Evolutionary conservation across 805 yeast species (phyloP), one percentile per base, ranked within the genome.

Genomic region (Spathaspora arborariae): DNA sequence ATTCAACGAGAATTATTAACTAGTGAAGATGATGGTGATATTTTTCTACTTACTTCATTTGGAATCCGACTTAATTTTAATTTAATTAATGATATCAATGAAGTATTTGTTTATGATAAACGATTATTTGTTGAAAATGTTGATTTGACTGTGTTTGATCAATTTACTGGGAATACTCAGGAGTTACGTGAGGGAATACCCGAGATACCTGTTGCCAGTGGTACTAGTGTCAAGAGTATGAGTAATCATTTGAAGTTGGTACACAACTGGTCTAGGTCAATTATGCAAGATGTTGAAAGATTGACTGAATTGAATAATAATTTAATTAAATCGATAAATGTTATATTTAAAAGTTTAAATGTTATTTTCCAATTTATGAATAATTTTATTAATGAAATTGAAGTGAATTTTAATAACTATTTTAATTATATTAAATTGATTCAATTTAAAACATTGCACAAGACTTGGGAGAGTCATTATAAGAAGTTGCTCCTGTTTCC

Each of bases 81-180:
- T 56, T 73, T 71, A 72, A 69, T 72, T 39, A 68, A 78, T 52
- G 83, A 79, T 48, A 60, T 76, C 24, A 68, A 67, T 44, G 85
- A 82, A 48, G 67, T 84, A 3, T 84, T 76, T 59, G 81, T 79
- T 1, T 85, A 74, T 62, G 89, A 85, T 59, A 78, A 84, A 58
- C 72, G 81, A 40, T 63, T 80, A 40, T 84, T 85, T 52, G 64
- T 74, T 3, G 51, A 55, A 10, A 13, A 24, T 13, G 44, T 41
- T 18, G 46, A 42, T 27, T 20, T 11, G 3, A n/a, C 11, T 3
- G 5, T 46, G 4, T 37, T 45, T 18, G 20, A 22, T n/a, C 35
- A 34, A n/a, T 45, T 33, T 34, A 27, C 43, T 9, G 21, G 13
- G 2, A 11, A 22, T 8, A 5, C 15, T 7, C 16, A 11, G 26